Evolutionary conservation across 1,284 basidiomycete species (phyloP).

Genomic region (Rhodotorula sp.): DNA sequence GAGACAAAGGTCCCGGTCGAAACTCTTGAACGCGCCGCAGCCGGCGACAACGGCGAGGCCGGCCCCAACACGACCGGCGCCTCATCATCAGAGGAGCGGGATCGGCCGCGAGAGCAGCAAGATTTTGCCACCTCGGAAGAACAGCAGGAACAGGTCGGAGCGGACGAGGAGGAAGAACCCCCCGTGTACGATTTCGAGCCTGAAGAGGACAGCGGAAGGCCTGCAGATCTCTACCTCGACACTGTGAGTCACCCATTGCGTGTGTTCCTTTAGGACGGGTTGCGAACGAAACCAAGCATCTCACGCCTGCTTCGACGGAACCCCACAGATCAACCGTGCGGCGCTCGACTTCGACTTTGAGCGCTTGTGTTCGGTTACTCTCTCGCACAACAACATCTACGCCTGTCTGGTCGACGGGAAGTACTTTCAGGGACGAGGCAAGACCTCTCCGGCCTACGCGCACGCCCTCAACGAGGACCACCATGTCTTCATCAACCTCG

Average conservation of each 20-base stretch:
- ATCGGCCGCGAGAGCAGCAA: neutral
- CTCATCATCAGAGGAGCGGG: too few species aligned
- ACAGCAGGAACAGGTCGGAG: neutral
- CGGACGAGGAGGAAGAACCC: conserved; percentile 30
- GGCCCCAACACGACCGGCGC: too few species aligned
- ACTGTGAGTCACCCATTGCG: conserved; percentile 60
- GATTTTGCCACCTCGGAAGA: neutral
- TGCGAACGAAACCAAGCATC: too few species aligned
- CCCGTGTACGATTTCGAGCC: conserved; percentile 17
- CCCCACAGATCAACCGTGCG: conserved; percentile 72
- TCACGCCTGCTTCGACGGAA: too few species aligned
- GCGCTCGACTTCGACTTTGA: conserved; percentile 98
- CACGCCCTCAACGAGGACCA: conserved; percentile 98
- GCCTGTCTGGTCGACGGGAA: conserved; percentile 97
- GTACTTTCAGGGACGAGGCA: conserved; percentile 96
- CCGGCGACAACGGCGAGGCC: neutral
- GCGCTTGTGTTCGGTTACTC: conserved; percentile 93
- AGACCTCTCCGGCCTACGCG: conserved; percentile 88
- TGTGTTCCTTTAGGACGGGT: too few species aligned
- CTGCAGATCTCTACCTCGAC: conserved; percentile 86
- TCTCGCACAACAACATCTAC: conserved; percentile 96
- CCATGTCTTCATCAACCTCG: conserved; percentile 95
- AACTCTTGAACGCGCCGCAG: neutral
- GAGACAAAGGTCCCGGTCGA: conserved; percentile 3
- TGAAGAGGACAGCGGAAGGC: conserved; percentile 46